A percentile compares a stretch with the other conserved stretches of the same genome.
Evolutionary conservation across 352 stramenopile species (phyloP).

Genomic region (Pythium aquatile): DNA sequence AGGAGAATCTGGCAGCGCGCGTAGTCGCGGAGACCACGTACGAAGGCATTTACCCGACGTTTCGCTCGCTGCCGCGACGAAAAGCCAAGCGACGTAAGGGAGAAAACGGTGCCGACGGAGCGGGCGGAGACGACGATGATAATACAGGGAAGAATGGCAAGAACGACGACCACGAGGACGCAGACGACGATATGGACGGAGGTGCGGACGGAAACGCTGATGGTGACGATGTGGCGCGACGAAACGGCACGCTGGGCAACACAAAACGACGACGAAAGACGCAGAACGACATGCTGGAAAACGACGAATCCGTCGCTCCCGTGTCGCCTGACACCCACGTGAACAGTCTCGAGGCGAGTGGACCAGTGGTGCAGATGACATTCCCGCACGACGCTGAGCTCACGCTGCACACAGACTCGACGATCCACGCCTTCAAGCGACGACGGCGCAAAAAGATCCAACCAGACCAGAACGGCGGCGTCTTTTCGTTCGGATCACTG

Average conservation of each 20-base stretch:
- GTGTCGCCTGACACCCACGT: slow-evolving; percentile 68
- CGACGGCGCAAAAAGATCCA: slow-evolving; percentile 34
- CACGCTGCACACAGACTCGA: slow-evolving; percentile 37
- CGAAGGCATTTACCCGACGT: slow-evolving; percentile 53
- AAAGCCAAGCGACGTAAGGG: slow-evolving; percentile 35
- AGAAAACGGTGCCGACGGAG: slow-evolving; percentile 26
- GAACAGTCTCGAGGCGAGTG: slow-evolving; percentile 51
- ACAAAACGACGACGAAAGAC: slow-evolving; percentile 60
- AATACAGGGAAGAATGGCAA: slow-evolving; percentile 4
- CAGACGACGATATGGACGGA: slow-evolving; percentile 46
- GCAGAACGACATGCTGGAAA: slow-evolving; percentile 36
- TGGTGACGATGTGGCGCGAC: slow-evolving; percentile 32
- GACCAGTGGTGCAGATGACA: slow-evolving; percentile 53
- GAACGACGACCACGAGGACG: slow-evolving; percentile 25
- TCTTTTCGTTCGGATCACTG: neutral
- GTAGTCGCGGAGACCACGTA: slow-evolving; percentile 67
- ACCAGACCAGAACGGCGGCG: neutral
- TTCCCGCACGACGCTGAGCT: slow-evolving; percentile 48
- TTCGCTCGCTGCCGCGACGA: slow-evolving; percentile 45
- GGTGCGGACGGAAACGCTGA: slow-evolving; percentile 42
- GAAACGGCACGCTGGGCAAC: slow-evolving; percentile 2
- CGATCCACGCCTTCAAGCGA: slow-evolving; percentile 62
- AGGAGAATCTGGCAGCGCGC: slow-evolving; percentile 47
- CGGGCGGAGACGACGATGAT: slow-evolving; percentile 26
- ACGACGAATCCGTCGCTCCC: slow-evolving; percentile 60